Base-by-base conservation (phyloP, 2,329 filamentous ascomycete genomes). In the Calonectria ilicicola region DNA sequence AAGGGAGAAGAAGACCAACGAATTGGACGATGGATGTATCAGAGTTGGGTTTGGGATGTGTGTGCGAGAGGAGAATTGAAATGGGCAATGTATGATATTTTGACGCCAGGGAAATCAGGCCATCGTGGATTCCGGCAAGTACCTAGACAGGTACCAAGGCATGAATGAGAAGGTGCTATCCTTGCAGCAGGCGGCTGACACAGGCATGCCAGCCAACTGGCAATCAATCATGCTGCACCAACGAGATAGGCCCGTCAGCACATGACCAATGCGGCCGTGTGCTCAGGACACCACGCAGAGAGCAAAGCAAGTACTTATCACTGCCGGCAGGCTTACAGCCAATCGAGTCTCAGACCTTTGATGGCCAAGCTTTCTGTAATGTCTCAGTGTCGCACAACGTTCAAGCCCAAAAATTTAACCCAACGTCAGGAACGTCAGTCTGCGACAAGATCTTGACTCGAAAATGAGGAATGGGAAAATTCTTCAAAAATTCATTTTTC, bases 101-200 rank as follows among this genome's bases (percentile, higher is more conserved):
- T 60, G n/a, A 40, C 14, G 27, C 51, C 51, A 68, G 58, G 42
- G 23, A 27, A 51, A 63, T 68, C 58, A 47, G 66, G 66, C 44
- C 51, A 51, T 58, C 29, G 19, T 44, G 35, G 19, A 60, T 42
- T 38, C 35, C 19, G 38, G n/a, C 15, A 40, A 60, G 53, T 60
- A 40, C 53, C n/a, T 60, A 2, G n/a, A 35, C 32, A 38, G 53
- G 53, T 26, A 60, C 53, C 29, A 47, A 67, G 64, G 44, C 21
- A 46, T 67, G 56, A 47, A 71, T 38, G 56, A 32, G 69, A 67
- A 71, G 64, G 69, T 21, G 69, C 56, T 35, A 15, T 56, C 32
- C 49, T 49, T 47, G 69, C 56, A 60, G 56, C 56, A 49, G 62
- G 29, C 38, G 38, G 26, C 56, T 44, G 56, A 46, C 56, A 35